Base-by-base conservation (phyloP, 2,329 filamentous ascomycete species). In the Lojkania enalia region DNA sequence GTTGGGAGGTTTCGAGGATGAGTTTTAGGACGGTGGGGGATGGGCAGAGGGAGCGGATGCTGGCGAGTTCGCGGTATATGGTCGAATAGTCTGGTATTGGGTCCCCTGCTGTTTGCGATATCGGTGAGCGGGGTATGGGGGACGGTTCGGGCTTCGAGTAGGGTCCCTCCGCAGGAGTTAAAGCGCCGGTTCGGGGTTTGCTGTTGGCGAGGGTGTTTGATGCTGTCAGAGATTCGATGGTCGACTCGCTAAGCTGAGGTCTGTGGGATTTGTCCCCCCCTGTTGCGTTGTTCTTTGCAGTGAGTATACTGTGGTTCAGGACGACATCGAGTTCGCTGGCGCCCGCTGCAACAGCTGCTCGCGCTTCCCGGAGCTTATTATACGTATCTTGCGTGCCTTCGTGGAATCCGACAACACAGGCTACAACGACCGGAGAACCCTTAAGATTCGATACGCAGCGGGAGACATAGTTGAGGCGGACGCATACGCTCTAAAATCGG, bases 271-370 rank as follows among this genome's bases (percentile, higher is more conserved):
- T 37, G 48, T 55, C 21, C 37, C 54, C 20, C 36, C 52, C 33
- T 52, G 47, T 27, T n/a, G 51, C 33, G 20, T 43, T 49, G 47
- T 63, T 63, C 49, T 62, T 55, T 38, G 52, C 50, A 18, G 65
- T 65, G 15, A 84, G 67, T 3, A 75, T 64, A 2, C 69, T 67
- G 54, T 78, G 76, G 51, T 83, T 82, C 37, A 84, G 69, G 2
- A 84, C 81, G 59, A 83, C 75, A 57, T 84, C 81, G 23, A 84
- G 71, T 58, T 84, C 81, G 1, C 61, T 63, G 1, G 80, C 80
- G 15, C 81, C 80, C 14, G 72, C 67, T 6, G 61, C 54, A 25
- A 82, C 64, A 12, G 79, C 78, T 9, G 69, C 65, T 19, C 69
- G 67, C 0, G 78, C 75, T 65, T 84, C 80, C 15, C 60, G 62